A percentile compares a stretch with the other conserved stretches of the same genome.
Evolutionary conservation across 2,329 filamentous ascomycete species (phyloP).

Genomic region (Colletotrichum lupini): DNA sequence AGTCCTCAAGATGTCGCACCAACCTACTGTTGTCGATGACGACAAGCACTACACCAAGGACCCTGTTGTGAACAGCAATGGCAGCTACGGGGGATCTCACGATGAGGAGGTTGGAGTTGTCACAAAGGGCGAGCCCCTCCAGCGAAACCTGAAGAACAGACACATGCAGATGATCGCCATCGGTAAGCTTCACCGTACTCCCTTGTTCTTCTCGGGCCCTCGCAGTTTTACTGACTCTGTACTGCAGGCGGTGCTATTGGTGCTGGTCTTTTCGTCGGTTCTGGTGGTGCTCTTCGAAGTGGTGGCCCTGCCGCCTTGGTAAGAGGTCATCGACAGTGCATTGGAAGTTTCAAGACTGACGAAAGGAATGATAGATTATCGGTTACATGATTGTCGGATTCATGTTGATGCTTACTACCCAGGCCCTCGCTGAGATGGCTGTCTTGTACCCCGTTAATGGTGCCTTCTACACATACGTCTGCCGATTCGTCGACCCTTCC

Average conservation of each 20-base stretch:
- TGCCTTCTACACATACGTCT: conserved; percentile 71
- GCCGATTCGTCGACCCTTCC: conserved; percentile 70
- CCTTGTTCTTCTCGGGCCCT: conserved; percentile 38
- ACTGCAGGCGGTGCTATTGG: conserved; percentile 72
- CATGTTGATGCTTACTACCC: conserved; percentile 71
- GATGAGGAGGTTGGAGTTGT: conserved; percentile 50
- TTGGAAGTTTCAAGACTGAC: neutral
- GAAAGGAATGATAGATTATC: conserved; percentile 43
- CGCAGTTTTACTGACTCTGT: conserved; percentile 58
- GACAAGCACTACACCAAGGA: conserved; percentile 26
- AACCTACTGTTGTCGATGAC: conserved; percentile 13
- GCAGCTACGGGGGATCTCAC: conserved; percentile 28
- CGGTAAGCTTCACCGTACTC: conserved; percentile 43
- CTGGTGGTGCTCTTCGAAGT: conserved; percentile 61
- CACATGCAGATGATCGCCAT: conserved; percentile 74
- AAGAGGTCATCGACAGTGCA: neutral
- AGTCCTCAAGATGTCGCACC: conserved; percentile 22
- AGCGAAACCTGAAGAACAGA: conserved; percentile 58
- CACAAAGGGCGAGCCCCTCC: conserved; percentile 43
- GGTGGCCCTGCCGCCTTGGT: conserved; percentile 63
- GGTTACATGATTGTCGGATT: conserved; percentile 67
- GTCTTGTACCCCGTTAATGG: conserved; percentile 72
- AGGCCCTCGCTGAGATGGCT: conserved; percentile 70
- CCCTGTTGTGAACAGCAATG: conserved; percentile 6
- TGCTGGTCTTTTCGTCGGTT: conserved; percentile 72